phyloP scores from a whole-genome alignment of 1,139 yeast genomes.

The Lodderomyces parapsilosis region DNA sequence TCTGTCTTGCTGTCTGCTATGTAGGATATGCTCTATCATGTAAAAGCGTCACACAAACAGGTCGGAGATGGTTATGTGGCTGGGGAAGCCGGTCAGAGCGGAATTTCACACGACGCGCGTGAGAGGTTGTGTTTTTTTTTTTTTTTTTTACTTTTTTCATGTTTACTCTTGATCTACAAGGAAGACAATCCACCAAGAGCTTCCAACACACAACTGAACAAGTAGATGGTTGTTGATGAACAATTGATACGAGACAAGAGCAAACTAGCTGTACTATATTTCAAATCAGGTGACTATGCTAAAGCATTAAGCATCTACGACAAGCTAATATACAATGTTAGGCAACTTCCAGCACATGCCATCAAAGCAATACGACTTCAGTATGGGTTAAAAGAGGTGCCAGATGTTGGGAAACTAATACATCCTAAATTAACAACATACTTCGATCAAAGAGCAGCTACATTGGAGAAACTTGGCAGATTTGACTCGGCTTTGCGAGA shows the following conservation, averaged over 20 bases:
- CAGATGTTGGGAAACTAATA: conserved; percentile 27
- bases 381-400: conserved; percentile 21
- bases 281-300: conserved; percentile 28
- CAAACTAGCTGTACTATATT: conserved; percentile 28
- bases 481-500: conserved; percentile 43
- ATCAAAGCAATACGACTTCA: conserved; percentile 20
- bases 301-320: conserved; percentile 28
- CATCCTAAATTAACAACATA: conserved; percentile 24
- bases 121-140: no score
- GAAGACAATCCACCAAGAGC: no score
- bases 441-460: conserved; percentile 57
- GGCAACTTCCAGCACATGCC: conserved; percentile 15
- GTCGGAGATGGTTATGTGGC: no score
- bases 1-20: no score
- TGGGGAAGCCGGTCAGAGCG: no score
- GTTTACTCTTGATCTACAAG: no score
- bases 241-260: conserved; percentile 10
- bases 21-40: no score
- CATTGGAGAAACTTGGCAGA: conserved; percentile 50
- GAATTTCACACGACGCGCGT: no score
- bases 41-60: no score
- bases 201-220: no score
- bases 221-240: conserved; percentile 6
- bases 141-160: no score
- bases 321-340: conserved; percentile 19